Base-by-base conservation (phyloP, 2,329 filamentous ascomycete species). In the Colletotrichum cereale region DNA sequence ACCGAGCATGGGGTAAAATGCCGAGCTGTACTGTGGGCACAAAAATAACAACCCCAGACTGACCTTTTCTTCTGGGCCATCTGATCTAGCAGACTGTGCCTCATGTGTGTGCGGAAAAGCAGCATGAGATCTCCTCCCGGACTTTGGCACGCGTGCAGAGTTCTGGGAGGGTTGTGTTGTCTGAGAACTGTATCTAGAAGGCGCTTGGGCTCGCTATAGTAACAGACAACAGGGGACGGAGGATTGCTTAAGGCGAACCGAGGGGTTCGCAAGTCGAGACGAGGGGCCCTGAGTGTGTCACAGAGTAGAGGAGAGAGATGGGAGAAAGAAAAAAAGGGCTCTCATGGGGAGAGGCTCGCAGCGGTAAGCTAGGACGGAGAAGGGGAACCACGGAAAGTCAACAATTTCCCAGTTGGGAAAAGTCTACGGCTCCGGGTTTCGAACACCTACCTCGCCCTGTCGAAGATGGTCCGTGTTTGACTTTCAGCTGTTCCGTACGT, bases 401-500 rank as follows among this genome's bases (percentile, higher is more conserved):
- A 50, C 18, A 29, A 7, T 24, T 31, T 16, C 12, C 31, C 29
- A 16, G 4, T 24, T 12, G 8, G 34, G 26, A 11, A 52, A 67
- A 67, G 68, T 67, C 57, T 26, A 58, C 64, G 48, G 57, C 34
- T 67, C 50, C 64, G 63, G 42, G 63, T 61, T 24, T 40, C 16
- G 29, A 26, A 31, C 50, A 10, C 36, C 6, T n/a, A 26, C 2
- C 2, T 24, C n/a, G 40, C 24, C 62, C 47, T 38, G 55, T 47
- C 29, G 62, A 70, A 42, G 21, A 55, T 48, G 21, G 16, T 1
- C 42, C 38, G 14, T 48, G 36, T 31, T 24, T 53, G 24, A 31
- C 24, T 42, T 34, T 29, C 24, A 48, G 40, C 44, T 36, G 34
- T 48, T 36, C 10, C n/a, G 40, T 36, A n/a, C 18, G 34, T 60